Evolutionary conservation across 768 basidiomycete species (phyloP), one percentile per base, ranked within the genome.

Genomic region (Sistotremastrum suecicum): DNA sequence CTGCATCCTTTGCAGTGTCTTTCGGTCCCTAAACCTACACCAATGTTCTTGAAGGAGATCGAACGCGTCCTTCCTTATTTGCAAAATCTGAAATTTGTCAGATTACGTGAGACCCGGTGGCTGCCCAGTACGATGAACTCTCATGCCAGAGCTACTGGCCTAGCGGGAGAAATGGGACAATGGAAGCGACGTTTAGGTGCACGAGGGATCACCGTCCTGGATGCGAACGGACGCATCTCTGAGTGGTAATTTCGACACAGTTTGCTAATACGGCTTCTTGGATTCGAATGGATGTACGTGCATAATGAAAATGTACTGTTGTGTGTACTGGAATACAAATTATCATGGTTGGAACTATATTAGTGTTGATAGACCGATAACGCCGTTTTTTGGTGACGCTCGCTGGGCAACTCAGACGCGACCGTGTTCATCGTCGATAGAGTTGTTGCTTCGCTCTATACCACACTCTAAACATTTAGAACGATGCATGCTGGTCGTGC

Each of bases 121-220:
- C 60, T 88, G 34, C 64, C 78, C 45, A 70, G 69, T 43, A 85
- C 83, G 0, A 70, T 87, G 59, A 76, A 71, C 5, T 62, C 61
- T 0, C 67, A 70, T 48, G 86, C 86, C 29, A 76, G 74, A 51
- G 76, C 72, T 50, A 73, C 85, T 5, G 86, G 86, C 5, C 72
- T 85, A 9, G 85, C 87, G 60, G 86, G 84, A 38, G 81, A 85
- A 58, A 79, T 89, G 75, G 65, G 68, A 51, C 72, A 77, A 47
- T 89, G 86, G 86, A 69, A 69, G 49, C 68, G 72, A 41, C 70
- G 79, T 44, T 65, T 89, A 33, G 64, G 63, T 7, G 66, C 75
- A 46, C 66, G 72, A 53, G 66, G 73, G 1, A 70, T 89, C 41
- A 67, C 69, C 20, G 61, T 89, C 31, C 63, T 88, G 44, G 86